phyloP scores from a whole-genome alignment of 805 yeast species.

The Kluyveromyces siamensis region DNA sequence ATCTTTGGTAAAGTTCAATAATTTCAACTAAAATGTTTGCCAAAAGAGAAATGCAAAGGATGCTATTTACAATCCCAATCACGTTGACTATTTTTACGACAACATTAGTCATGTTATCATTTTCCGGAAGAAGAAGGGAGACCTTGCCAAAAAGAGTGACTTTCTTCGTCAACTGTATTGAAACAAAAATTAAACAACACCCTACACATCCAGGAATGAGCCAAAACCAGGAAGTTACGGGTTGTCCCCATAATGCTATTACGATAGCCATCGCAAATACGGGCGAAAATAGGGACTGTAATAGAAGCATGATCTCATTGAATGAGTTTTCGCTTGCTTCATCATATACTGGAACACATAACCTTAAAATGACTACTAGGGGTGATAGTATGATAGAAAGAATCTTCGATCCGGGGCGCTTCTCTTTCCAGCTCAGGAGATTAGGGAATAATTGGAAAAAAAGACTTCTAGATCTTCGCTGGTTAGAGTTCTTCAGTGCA shows the following conservation, averaged over 20 bases:
- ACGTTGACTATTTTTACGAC: constrained; percentile 7
- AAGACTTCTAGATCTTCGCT: not conserved
- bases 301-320: constrained; percentile 18
- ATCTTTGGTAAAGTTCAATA: constrained; percentile 25
- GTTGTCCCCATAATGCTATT: not conserved
- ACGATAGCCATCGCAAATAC: constrained; percentile 7
- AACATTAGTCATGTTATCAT: not conserved
- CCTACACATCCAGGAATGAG: not conserved
- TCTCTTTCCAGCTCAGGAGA: constrained; percentile 18
- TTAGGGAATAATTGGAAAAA: constrained; percentile 26
- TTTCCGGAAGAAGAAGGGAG: constrained; percentile 1
- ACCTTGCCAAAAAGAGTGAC: constrained; percentile 5
- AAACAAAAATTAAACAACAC: not conserved
- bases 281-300: constrained; percentile 29
- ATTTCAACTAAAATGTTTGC: constrained; percentile 29
- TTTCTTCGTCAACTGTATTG: not conserved
- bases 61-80: constrained; percentile 25
- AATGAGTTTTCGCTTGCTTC: constrained; percentile 15
- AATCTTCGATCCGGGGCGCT: constrained; percentile 18
- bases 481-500: not conserved
- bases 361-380: constrained; percentile 24
- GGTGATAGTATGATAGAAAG: constrained; percentile 29
- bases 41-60: constrained; percentile 26
- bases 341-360: constrained; percentile 30
- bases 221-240: not conserved